These are phyloP conservation scores for Ogataea minuta DNA, from an alignment of 805 yeast species.

Conservation along the genomic window DNA sequence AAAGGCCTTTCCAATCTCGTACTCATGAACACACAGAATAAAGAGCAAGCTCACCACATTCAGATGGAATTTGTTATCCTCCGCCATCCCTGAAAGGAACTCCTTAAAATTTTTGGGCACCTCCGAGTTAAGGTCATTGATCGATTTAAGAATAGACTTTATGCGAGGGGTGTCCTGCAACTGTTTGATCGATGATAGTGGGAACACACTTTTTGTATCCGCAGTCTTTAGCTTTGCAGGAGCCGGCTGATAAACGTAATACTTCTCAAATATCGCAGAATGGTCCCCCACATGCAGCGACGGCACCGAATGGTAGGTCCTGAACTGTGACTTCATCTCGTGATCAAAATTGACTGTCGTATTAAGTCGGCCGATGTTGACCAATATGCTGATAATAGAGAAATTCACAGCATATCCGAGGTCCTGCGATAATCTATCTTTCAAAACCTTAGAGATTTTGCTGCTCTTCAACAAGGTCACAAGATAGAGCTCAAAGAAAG, in stretches of 20 bases:
- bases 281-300: constrained; percentile 71
- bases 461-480: constrained; percentile 78
- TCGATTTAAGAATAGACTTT: constrained; percentile 84
- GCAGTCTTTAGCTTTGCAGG: constrained; percentile 19
- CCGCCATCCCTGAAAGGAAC: constrained; percentile 31
- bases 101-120: constrained; percentile 48
- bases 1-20: constrained; percentile 31
- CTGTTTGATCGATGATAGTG: constrained; percentile 58
- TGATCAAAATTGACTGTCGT: constrained; percentile 93
- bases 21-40: constrained; percentile 61
- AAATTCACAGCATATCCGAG: constrained; percentile 36
- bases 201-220: constrained; percentile 30
- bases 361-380: constrained; percentile 90
- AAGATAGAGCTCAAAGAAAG: constrained; percentile 82
- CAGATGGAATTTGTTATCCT: constrained; percentile 17
- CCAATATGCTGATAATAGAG: constrained; percentile 59
- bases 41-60: constrained; percentile 80
- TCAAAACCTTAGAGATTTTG: constrained; percentile 77
- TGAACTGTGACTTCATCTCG: constrained; percentile 89
- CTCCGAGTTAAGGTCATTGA: constrained; percentile 65
- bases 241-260: constrained; percentile 22
- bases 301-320: constrained; percentile 94
- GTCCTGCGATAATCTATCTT: constrained; percentile 74
- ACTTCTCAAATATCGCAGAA: constrained; percentile 27
- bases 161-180: constrained; percentile 93